These are phyloP conservation scores for Plasmodium relictum DNA, from an alignment of 169 alveolate species.

Conservation along the genomic window DNA sequence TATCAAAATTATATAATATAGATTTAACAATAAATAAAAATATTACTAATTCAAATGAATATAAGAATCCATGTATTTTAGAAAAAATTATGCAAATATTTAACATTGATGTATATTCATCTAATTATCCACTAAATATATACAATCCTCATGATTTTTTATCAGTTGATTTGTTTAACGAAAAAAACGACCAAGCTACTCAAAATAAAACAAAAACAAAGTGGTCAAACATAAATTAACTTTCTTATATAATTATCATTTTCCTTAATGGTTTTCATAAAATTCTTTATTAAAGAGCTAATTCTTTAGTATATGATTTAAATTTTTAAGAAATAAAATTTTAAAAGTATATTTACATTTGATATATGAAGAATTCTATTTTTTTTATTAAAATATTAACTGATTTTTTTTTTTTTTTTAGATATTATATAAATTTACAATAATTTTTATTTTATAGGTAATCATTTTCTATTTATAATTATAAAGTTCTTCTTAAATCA, in stretches of 20 bases:
- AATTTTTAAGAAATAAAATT: no score
- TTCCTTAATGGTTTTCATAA: no score
- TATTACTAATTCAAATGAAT: slow-evolving; percentile 75
- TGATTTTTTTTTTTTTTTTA: no score
- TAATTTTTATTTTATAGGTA: no score
- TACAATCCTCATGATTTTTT: slow-evolving; percentile 69
- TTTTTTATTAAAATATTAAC: no score
- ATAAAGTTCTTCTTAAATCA: no score
- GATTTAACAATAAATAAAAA: slow-evolving; percentile 75
- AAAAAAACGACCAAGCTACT: slow-evolving; percentile 15
- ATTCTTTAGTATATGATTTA: no score
- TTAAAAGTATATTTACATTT: no score
- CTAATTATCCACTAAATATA: slow-evolving; percentile 50
- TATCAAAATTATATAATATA: slow-evolving; percentile 59
- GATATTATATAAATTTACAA: no score
- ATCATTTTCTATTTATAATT: no score
- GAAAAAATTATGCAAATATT: slow-evolving; percentile 75
- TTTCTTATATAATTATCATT: not conserved
- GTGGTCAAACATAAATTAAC: slow-evolving; percentile 44
- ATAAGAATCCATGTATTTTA: slow-evolving; percentile 74
- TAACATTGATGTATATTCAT: slow-evolving; percentile 70
- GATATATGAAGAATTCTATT: no score
- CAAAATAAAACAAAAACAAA: slow-evolving; percentile 44
- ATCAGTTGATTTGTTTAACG: slow-evolving; percentile 74
- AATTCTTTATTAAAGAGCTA: no score